Base-by-base conservation (phyloP, 257 asterid genomes). In the Solanum bulbocastanum region DNA sequence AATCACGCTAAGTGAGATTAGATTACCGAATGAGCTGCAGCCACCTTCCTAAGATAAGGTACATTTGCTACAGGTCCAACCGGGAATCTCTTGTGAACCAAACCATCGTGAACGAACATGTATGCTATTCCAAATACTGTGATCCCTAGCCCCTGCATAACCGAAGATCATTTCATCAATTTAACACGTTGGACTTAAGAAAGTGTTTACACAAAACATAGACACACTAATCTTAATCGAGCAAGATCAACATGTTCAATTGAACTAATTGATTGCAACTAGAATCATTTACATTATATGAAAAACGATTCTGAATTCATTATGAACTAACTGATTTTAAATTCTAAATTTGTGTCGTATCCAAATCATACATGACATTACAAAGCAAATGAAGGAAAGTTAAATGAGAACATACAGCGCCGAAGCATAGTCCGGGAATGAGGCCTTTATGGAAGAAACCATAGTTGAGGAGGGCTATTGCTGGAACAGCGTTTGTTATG, bases 21-120 rank as follows among this genome's bases (percentile, higher is more conserved):
- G 12, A 27, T 73, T 89, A 95, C 99, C 98, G 94, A 96, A 88
- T 97, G 99, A 68, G 99, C 99, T 3, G 99, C 93, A 18, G 99
- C 99, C 23, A 97, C 98, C 85, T 87, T 92, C 89, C 98, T 90
- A 35, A 97, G 87, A 89, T 97, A 97, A 4, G 99, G 99, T 4
- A 97, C 99, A 69, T 97, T 83, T 0, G 99, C 99, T 32, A 97
- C 92, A n/a, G 99, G 99, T 3, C 99, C 99, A 75, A 97, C 99
- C 0, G 99, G 96, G 89, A 97, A 97, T 87, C 99, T 93, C 92
- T 91, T 90, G 94, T 97, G 99, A 71, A 96, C 99, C 14, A 97
- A 98, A 46, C 99, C 99, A 84, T 97, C 99, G 90, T 97, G 99
- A 89, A 97, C 99, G 84, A 97, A 97, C 99, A 97, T 97, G 93